Evolutionary conservation across 805 yeast species (phyloP).

Genomic region (Candida sithepensis): DNA sequence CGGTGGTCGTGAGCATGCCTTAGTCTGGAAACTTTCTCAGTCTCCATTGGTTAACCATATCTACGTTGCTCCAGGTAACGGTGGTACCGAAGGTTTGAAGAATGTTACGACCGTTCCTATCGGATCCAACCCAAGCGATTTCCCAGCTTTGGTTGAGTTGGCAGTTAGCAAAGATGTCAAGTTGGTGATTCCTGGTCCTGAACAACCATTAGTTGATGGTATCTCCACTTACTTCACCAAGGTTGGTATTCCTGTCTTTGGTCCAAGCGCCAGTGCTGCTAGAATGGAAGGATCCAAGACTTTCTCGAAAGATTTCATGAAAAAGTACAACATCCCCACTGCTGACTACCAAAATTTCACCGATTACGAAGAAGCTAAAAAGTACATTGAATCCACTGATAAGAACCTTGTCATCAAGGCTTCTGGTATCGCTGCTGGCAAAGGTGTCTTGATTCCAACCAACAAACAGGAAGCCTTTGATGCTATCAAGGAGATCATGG

Average conservation of each 20-base stretch:
- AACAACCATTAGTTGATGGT: slow-evolving; percentile 96
- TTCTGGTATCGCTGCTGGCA: slow-evolving; percentile 97
- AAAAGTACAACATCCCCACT: slow-evolving; percentile 87
- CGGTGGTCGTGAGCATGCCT: slow-evolving; percentile 99
- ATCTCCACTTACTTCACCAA: slow-evolving; percentile 66
- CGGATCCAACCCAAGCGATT: slow-evolving; percentile 63
- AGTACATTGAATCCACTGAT: slow-evolving; percentile 60
- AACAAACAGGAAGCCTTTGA: slow-evolving; percentile 77
- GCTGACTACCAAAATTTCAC: slow-evolving; percentile 86
- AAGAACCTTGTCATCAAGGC: slow-evolving; percentile 91
- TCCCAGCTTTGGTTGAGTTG: slow-evolving; percentile 65
- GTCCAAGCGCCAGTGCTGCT: slow-evolving; percentile 92
- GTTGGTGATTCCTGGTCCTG: slow-evolving; percentile 97
- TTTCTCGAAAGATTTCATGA: slow-evolving; percentile 91
- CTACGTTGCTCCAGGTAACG: slow-evolving; percentile 96
- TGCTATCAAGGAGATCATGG: slow-evolving; percentile 87
- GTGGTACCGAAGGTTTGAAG: slow-evolving; percentile 66
- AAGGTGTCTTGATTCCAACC: slow-evolving; percentile 93
- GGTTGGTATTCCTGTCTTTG: slow-evolving; percentile 93
- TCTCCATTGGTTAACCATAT: slow-evolving; percentile 68
- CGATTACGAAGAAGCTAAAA: slow-evolving; percentile 68
- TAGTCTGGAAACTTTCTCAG: slow-evolving; percentile 86
- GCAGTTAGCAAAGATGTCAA: slow-evolving; percentile 64
- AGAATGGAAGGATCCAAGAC: slow-evolving; percentile 96
- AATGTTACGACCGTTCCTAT: slow-evolving; percentile 72